Evolutionary conservation across 2,329 filamentous ascomycete species (phyloP), one percentile per base, ranked within the genome.

Genomic region (Oidium heveae): DNA sequence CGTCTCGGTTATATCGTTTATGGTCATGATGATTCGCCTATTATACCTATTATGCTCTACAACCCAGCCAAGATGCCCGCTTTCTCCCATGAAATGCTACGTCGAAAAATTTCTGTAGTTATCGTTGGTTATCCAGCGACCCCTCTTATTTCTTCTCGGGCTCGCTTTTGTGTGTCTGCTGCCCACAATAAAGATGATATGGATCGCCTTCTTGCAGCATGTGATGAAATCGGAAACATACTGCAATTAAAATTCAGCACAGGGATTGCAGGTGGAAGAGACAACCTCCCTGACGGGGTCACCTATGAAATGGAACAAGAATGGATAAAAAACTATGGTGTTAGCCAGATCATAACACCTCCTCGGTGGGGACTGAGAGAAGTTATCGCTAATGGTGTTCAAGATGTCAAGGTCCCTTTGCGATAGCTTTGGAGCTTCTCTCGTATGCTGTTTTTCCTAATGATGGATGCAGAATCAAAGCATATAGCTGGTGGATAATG

Each of bases 41-140:
- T 98, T 62, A 87, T 98, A 61, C 91, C 91, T 54, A 69, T 98
- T 60, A 77, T 94, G 64, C 79, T 98, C 32, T 98, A 95, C 74
- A 86, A 96, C 70, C 91, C 91, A n/a, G 91, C 86, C 63, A 98
- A 98, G 72, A 95, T 98, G 74, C 85, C 89, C 4, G 89, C 91
- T 56, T 98, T 98, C 69, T 95, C 87, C 52, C 91, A 94, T 66
- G 91, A 96, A 68, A 96, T 98, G 91, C 77, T 96, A 57, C 86
- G 85, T 70, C 86, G 91, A 65, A 96, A 95, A 69, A 96, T 98
- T 62, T 91, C 89, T 0, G 86, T 96, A 53, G 91, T 98, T 41
- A 86, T 98, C 49, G 91, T 98, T 58, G 91, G 89, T 54, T 98
- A 98, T 66, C 91, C 91, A 6, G 91, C 89, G 9, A 98, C 91